These are phyloP conservation scores for Pleurotus djamor DNA, from an alignment of 768 basidiomycete species.

Conservation along the genomic window DNA sequence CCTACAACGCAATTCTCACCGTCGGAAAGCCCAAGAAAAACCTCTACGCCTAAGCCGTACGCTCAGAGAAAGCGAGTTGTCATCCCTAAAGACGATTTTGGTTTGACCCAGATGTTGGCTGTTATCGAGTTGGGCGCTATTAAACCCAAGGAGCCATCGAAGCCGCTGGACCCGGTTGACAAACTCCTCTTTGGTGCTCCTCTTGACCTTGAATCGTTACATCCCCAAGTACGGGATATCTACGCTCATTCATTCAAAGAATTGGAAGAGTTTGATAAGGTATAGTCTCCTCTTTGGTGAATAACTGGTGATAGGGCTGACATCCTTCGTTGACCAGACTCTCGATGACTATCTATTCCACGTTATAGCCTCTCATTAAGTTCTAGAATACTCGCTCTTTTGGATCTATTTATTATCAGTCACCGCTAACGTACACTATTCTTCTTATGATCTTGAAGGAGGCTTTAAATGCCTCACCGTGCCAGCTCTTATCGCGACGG, in stretches of 20 bases:
- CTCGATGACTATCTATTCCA: slow-evolving; percentile 6
- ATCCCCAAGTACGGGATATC: slow-evolving; percentile 70
- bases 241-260: slow-evolving; percentile 70
- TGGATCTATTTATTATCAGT: background rate
- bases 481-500: background rate
- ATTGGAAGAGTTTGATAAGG: slow-evolving; percentile 81
- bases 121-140: slow-evolving; percentile 71
- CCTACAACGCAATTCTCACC: slow-evolving; percentile 23
- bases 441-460: background rate
- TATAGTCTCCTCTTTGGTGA: slow-evolving; percentile 20
- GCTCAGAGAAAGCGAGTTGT: slow-evolving; percentile 40
- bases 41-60: slow-evolving; percentile 27
- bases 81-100: slow-evolving; percentile 82
- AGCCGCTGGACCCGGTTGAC: slow-evolving; percentile 59
- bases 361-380: slow-evolving; percentile 1
- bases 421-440: background rate
- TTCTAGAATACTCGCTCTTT: background rate
- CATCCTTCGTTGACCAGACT: background rate
- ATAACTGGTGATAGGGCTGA: background rate
- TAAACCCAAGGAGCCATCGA: slow-evolving; percentile 25
- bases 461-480: background rate
- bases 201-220: slow-evolving; percentile 59
- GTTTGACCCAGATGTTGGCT: slow-evolving; percentile 82
- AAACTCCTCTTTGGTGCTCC: slow-evolving; percentile 70
- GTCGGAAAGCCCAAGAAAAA: slow-evolving; percentile 14